Evolutionary conservation across 495 filamentous ascomycete species (phyloP).

Genomic region (Penicillium malachiteum): DNA sequence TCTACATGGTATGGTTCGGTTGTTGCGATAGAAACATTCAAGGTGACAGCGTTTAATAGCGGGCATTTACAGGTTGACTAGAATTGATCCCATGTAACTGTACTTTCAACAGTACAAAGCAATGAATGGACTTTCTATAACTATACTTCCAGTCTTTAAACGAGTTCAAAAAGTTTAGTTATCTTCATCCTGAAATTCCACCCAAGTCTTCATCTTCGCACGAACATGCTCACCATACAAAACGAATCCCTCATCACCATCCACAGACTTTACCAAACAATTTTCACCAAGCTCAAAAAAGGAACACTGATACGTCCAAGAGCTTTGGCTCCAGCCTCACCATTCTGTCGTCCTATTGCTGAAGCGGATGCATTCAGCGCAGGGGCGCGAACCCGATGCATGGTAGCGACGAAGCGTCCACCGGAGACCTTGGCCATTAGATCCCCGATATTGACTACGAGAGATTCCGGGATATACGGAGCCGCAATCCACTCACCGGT

Average conservation of each 20-base stretch:
- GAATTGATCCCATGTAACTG: too few relatives aligned
- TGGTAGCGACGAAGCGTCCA: conserved; percentile 47
- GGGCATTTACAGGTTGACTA: not conserved
- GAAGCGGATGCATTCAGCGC: conserved; percentile 2
- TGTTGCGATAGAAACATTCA: not conserved
- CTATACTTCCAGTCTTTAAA: too few relatives aligned
- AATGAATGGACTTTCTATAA: not conserved
- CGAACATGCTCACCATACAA: conserved; percentile 46
- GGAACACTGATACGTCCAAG: conserved; percentile 44
- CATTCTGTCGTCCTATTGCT: conserved; percentile 3
- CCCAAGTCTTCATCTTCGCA: conserved; percentile 48
- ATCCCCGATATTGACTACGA: conserved; percentile 54
- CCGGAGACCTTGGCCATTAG: conserved; percentile 47
- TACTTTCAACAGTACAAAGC: not conserved
- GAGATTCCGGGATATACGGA: conserved; percentile 41
- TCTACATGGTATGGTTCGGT: too few relatives aligned
- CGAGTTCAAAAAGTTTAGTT: not conserved
- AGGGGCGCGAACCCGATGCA: conserved; percentile 44
- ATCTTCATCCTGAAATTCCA: conserved; percentile 34
- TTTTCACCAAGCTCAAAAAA: conserved; percentile 47
- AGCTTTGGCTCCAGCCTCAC: conserved; percentile 3
- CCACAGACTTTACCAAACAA: conserved; percentile 38
- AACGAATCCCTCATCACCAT: conserved; percentile 30
- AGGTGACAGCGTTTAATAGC: not conserved
- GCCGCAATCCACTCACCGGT: conserved; percentile 43